Evolutionary conservation across 176 grass and related monocot genomes (phyloP).

Genomic region (Phyllostachys edulis): DNA sequence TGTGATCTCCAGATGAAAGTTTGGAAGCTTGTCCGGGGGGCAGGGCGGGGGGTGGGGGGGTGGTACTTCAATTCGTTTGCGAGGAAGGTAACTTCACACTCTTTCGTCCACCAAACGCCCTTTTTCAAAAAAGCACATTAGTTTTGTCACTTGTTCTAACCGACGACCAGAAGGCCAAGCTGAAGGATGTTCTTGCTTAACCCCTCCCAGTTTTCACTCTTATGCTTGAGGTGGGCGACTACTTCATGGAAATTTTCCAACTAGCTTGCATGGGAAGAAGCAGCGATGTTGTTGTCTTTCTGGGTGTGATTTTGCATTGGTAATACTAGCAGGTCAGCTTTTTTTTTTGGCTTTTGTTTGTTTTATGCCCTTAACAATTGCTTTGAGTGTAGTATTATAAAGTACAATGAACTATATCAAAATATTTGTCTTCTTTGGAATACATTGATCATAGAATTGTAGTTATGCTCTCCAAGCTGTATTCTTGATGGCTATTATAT

Average conservation of each 20-base stretch:
- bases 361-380: constrained; percentile 34
- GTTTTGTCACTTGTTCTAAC: no score
- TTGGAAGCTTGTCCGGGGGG: no score
- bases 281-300: constrained; percentile 5
- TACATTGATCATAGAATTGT: constrained; percentile 31
- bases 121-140: no score
- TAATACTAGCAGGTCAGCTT: constrained; percentile 21
- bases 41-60: no score
- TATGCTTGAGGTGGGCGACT: constrained; percentile 4
- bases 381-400: constrained; percentile 42
- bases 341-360: not conserved
- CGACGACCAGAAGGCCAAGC: constrained; percentile 81
- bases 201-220: not conserved
- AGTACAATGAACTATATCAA: constrained; percentile 28
- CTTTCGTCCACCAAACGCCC: no score
- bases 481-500: not conserved
- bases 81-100: no score
- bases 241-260: constrained; percentile 42
- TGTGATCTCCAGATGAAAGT: no score
- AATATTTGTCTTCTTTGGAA: constrained; percentile 35
- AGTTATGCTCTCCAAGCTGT: not conserved
- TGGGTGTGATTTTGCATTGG: constrained; percentile 25
- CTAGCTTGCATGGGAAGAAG: constrained; percentile 29
- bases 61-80: no score
- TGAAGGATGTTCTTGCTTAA: constrained; percentile 74